These are phyloP conservation scores for Pseudogymnoascus sp. DNA, from an alignment of 2,329 filamentous ascomycete genomes.

Conservation along the genomic window DNA sequence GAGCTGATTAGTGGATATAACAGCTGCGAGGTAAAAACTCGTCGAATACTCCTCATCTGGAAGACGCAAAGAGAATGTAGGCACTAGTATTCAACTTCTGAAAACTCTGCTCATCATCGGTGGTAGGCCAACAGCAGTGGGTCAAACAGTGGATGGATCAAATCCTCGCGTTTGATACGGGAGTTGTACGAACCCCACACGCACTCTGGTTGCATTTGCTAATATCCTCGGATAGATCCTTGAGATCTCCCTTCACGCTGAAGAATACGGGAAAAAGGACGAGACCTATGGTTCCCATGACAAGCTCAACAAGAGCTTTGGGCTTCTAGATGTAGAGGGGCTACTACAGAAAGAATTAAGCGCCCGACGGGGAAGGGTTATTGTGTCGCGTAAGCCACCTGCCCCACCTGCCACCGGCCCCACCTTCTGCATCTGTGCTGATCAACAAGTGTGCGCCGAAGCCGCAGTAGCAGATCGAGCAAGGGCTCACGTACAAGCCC, in stretches of 20 bases:
- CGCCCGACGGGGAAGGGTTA: slow-evolving; percentile 12
- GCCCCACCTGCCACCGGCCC: background rate
- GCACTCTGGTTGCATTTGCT: background rate
- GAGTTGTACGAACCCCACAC: slow-evolving; percentile 10
- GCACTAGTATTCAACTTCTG: background rate
- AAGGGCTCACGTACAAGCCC: slow-evolving; percentile 9
- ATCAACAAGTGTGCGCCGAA: slow-evolving; percentile 12
- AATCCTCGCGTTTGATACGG: slow-evolving; percentile 12
- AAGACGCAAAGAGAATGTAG: slow-evolving; percentile 15
- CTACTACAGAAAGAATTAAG: slow-evolving; percentile 12
- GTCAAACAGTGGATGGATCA: slow-evolving; percentile 16
- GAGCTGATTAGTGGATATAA: slow-evolving; percentile 19
- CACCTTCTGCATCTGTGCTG: background rate
- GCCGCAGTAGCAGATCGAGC: slow-evolving; percentile 8
- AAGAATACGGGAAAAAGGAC: slow-evolving; percentile 6
- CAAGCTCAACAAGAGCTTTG: slow-evolving; percentile 13
- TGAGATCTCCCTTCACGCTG: slow-evolving; percentile 5
- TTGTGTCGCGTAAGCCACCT: slow-evolving; percentile 13
- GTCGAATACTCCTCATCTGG: slow-evolving; percentile 16
- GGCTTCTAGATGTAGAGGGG: slow-evolving; percentile 2
- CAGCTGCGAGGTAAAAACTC: slow-evolving; percentile 13
- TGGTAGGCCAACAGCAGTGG: slow-evolving; percentile 13
- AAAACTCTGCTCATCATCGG: background rate
- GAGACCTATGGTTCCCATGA: slow-evolving; percentile 8
- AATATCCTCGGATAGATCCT: slow-evolving; percentile 11